Base-by-base conservation (phyloP, 2,329 filamentous ascomycete species). In the Trichoderma harzianum region DNA sequence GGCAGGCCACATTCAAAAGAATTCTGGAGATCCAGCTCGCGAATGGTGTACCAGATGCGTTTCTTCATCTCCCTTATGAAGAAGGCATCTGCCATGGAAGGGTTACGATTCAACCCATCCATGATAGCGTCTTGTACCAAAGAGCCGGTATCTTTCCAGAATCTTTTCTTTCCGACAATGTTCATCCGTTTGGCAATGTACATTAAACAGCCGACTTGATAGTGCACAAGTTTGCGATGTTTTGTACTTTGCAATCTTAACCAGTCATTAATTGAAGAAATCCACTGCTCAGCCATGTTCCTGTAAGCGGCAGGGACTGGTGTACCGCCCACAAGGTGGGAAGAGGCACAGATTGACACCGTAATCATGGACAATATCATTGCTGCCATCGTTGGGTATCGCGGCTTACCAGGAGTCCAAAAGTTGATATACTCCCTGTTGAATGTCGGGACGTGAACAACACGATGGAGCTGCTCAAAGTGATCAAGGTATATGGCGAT, bases 31-130 rank as follows among this genome's bases (percentile, higher is more conserved):
- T 69, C 66, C 28, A 69, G 5, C 30, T 69, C 66, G n/a, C 66
- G 66, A 34, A 69, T 26, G 3, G 66, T 69, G 39, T 51, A 61
- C 66, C 66, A 69, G 1, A 69, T 60, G 55, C 66, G 66, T 30
- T 43, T 60, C 66, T 69, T 69, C 66, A 61, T 34, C 55, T 69
- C 66, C 16, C 66, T 69, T 24, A 69, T 61, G n/a, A 69, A 69
- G 3, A 61, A 47, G 3, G 34, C 30, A 12, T 69, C 66, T 6
- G 55, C 30, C 24, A 34, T 24, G 8, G 66, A 30, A 26, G 53
- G 53, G 14, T 61, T 60, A 12, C 66, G 55, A 34, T 69, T 57
- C 6, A 69, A 28, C 1, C 66, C 66, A 34, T 69, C 66, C 28
- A 60, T 61, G 10, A 69, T 51, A 2, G 66, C 66, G 16, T 69